Base-by-base conservation (phyloP, 2,329 filamentous ascomycete genomes). In the Colletotrichum theobromicola region DNA sequence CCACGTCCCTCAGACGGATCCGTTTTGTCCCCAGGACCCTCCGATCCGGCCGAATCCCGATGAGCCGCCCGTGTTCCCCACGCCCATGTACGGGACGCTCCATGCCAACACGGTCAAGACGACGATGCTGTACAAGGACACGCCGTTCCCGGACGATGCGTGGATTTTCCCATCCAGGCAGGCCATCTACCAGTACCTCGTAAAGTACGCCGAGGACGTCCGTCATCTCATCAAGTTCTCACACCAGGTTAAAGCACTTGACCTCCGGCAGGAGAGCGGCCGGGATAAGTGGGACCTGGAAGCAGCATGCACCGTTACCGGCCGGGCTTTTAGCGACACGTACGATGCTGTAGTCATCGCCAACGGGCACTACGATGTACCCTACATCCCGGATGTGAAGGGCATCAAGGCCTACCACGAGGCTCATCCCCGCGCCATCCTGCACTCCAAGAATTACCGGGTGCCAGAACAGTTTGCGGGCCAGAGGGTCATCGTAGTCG, bases 71-170 rank as follows among this genome's bases (percentile, higher is more conserved):
- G 83, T 92, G 4, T 98, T 96, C 79, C 88, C 94, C n/a, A 95
- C 94, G 21, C 94, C 96, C 4, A 91, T 98, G 84, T 98, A 98
- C 82, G 91, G 95, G 62, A 85, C 89, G 28, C 86, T 98, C 18
- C 93, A 98, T 80, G 95, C 96, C 26, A 98, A 98, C 82, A 95
- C 98, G 62, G 94, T 95, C 0, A 91, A 93, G 74, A 87, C 88
- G 0, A 82, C 98, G 67, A 98, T 98, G 96, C 86, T 88, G 5
- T 98, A 93, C 82, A 93, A 93, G 6, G 94, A 96, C 77, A 85
- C 90, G 8, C 81, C 89, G 1, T 97, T 97, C 79, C 88, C 90
- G 0, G 79, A 87, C 2, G 88, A 91, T 15, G 87, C 89, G 8
- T 91, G 93, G 80, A 87, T 98, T 2, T 98, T 96, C 78, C 96